These are phyloP conservation scores for Penicillium sp. DNA, from an alignment of 2,329 filamentous ascomycete genomes.

Conservation along the genomic window DNA sequence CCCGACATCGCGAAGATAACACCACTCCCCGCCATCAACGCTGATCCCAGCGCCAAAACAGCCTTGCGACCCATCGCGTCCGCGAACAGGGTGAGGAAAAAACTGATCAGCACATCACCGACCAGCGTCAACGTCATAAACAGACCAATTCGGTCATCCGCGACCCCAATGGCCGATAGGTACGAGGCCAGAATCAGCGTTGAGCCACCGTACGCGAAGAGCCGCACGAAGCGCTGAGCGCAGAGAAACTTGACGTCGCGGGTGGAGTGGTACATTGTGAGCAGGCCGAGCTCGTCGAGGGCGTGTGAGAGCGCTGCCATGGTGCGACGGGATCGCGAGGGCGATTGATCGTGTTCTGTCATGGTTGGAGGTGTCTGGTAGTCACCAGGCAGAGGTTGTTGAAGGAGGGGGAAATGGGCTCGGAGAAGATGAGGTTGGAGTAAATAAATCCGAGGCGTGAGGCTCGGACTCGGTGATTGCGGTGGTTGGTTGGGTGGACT, in stretches of 20 bases:
- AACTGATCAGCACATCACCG: constrained; percentile 62
- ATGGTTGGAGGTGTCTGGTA: not conserved
- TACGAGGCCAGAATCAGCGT: constrained; percentile 64
- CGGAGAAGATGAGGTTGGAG: constrained; percentile 4
- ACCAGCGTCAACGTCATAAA: constrained; percentile 66
- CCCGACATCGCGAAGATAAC: constrained; percentile 55
- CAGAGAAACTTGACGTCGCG: constrained; percentile 43
- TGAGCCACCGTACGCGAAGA: constrained; percentile 65
- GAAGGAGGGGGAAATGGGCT: not conserved
- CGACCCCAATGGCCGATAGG: constrained; percentile 57
- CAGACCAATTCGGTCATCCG: constrained; percentile 61
- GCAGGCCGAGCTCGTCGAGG: constrained; percentile 38
- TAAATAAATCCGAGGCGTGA: not conserved
- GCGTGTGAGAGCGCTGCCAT: constrained; percentile 9
- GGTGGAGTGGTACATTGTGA: constrained; percentile 40
- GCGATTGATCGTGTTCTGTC: not conserved
- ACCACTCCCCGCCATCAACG: constrained; percentile 61
- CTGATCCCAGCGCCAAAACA: constrained; percentile 55
- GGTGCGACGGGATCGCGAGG: not conserved
- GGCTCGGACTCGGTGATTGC: not conserved
- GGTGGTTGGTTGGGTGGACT: not conserved
- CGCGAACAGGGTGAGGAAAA: constrained; percentile 60
- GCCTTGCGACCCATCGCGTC: constrained; percentile 60
- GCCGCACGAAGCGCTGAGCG: constrained; percentile 51
- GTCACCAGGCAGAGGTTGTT: not conserved